Evolutionary conservation across 139 green algal species (phyloP), one percentile per base, ranked within the genome.

Genomic region (Chlorella sp.): DNA sequence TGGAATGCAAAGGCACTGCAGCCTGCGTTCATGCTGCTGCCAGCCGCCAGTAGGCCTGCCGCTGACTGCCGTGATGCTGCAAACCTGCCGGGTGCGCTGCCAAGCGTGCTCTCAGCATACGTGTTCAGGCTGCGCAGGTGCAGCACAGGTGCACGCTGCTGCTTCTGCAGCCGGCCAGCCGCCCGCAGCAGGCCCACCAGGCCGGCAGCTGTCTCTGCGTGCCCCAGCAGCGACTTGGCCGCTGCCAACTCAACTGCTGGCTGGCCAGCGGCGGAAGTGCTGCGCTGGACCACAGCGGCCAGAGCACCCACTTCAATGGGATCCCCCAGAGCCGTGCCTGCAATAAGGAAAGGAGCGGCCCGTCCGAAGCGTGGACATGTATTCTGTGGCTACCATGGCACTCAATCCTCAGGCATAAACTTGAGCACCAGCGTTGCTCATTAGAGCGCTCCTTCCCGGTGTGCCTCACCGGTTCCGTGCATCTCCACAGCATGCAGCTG

Each of bases 221-320:
- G 91, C 11, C 88, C 90, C 19, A 91, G 68, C 30, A 54, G 54
- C 20, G 86, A 87, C 76, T 94, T 94, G n/a, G 76, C 81, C 1
- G 91, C 87, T 3, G 54, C 77, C 28, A 91, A 58, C 58, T 83
- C 46, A 13, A n/a, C 28, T 34, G 77, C 46, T 0, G 34, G 76
- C 36, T 43, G 26, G 6, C 41, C 64, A 13, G n/a, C n/a, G 9
- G 14, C 30, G 9, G 73, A 43, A 40, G 30, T 1, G 14, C 51
- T 16, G 14, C 60, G 58, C 19, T n/a, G 32, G 38, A 82, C 16
- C 44, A 77, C 67, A 48, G 86, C 84, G 8, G 62, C 74, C 26
- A 90, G 74, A 17, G 94, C 95, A 1, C 94, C 94, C 6, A 96
- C 81, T 79, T 98, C 95, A 43, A 98, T 97, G 67, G 95, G 94